Evolutionary conservation across 2,329 filamentous ascomycete species (phyloP).

Genomic region (Knufia petricola): DNA sequence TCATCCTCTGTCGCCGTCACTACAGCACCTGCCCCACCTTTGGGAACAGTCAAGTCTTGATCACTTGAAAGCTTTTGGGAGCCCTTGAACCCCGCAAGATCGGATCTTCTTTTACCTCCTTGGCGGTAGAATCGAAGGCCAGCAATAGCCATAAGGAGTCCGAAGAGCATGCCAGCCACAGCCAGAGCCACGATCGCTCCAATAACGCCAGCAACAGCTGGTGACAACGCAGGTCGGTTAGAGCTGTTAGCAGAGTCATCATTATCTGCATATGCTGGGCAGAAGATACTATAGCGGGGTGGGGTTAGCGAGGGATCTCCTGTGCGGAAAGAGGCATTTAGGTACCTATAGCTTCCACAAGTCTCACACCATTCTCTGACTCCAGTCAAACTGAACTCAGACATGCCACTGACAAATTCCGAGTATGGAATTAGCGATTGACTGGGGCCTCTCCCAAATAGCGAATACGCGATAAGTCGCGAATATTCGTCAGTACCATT

Average conservation of each 20-base stretch:
- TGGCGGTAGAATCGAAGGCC: conserved; percentile 37
- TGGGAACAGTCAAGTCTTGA: conserved; percentile 40
- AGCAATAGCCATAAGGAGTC: conserved; percentile 34
- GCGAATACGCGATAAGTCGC: conserved; percentile 35
- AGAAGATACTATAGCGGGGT: conserved; percentile 46
- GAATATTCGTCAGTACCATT: conserved; percentile 41
- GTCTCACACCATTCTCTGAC: conserved; percentile 43
- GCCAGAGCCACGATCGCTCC: conserved; percentile 45
- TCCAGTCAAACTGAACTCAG: conserved; percentile 34
- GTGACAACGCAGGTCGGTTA: conserved; percentile 18
- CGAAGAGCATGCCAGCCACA: conserved; percentile 33
- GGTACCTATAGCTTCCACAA: conserved; percentile 40
- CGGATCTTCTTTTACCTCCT: conserved; percentile 26
- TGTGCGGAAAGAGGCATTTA: too few species aligned
- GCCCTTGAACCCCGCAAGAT: conserved; percentile 48
- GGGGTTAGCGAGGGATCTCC: too few species aligned
- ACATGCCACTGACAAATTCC: conserved; percentile 42
- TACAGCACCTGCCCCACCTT: conserved; percentile 31
- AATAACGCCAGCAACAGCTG: conserved; percentile 45
- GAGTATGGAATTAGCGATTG: conserved; percentile 39
- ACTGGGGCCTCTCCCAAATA: conserved; percentile 42
- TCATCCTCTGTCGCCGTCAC: conserved; percentile 22
- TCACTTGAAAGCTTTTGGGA: conserved; percentile 45
- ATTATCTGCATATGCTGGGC: conserved; percentile 30
- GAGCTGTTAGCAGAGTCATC: conserved; percentile 9